These are phyloP conservation scores for Acanthamoeba sp. DNA, from an alignment of 208 protist species.

Conservation along the genomic window DNA sequence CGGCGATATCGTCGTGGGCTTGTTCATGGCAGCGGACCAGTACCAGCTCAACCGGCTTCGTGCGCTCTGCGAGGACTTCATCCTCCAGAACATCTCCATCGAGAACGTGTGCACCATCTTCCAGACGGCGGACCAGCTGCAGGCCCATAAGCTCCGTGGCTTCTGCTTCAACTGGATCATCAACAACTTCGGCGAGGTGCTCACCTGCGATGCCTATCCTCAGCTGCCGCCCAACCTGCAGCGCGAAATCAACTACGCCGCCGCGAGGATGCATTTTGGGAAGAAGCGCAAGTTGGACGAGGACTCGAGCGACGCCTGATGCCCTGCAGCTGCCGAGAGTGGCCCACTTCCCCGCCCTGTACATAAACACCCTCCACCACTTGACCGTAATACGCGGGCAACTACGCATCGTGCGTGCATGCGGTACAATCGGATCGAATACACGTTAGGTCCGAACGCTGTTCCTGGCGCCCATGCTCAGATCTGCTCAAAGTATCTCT, in stretches of 20 bases:
- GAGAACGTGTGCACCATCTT: constrained; percentile 73
- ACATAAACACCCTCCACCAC: neutral
- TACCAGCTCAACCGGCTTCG: constrained; percentile 46
- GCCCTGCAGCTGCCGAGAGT: neutral
- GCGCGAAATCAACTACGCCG: constrained; percentile 58
- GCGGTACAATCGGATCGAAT: neutral
- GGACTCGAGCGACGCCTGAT: neutral
- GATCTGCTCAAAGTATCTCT: constrained; percentile 64
- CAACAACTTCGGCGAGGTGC: constrained; percentile 64
- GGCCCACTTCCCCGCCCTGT: neutral
- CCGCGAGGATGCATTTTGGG: constrained; percentile 34
- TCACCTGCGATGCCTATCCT: constrained; percentile 52
- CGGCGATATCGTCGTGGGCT: constrained; percentile 64
- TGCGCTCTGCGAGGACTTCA: constrained; percentile 58
- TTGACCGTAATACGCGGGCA: neutral
- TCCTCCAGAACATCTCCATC: constrained; percentile 61
- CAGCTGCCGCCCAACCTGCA: constrained; percentile 19
- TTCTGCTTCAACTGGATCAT: constrained; percentile 73
- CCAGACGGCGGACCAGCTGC: constrained; percentile 65
- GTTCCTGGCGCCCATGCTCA: neutral
- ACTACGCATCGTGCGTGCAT: neutral
- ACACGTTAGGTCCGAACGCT: neutral
- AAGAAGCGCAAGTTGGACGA: constrained; percentile 57
- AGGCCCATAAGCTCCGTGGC: constrained; percentile 34
- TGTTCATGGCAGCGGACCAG: constrained; percentile 65